phyloP scores from a whole-genome alignment of 2,329 filamentous ascomycete genomes.

The Ophiocordyceps robertsii region DNA sequence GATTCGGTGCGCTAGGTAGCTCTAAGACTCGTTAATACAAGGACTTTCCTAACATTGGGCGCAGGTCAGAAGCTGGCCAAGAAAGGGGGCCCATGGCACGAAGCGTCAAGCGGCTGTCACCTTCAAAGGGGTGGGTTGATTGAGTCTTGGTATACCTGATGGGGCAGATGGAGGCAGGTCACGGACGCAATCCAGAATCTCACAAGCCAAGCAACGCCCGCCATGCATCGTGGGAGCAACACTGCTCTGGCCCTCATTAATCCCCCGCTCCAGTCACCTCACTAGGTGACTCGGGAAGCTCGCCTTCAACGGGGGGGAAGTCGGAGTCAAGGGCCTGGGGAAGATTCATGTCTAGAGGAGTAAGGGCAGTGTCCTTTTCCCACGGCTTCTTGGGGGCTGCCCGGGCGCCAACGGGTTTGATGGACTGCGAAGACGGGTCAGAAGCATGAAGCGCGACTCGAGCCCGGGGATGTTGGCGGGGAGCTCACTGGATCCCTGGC shows the following conservation, averaged over 20 bases:
- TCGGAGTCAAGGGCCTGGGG: constrained; percentile 18
- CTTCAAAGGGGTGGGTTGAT: too few relatives aligned
- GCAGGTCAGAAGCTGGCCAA: background rate
- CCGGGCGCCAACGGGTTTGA: constrained; percentile 33
- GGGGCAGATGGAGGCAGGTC: too few relatives aligned
- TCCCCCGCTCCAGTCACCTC: background rate
- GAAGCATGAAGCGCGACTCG: background rate
- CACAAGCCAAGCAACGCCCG: too few relatives aligned
- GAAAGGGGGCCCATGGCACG: too few relatives aligned
- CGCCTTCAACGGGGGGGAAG: constrained; percentile 22
- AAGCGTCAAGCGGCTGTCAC: too few relatives aligned
- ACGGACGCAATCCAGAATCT: too few relatives aligned
- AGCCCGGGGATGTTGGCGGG: background rate
- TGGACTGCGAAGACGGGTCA: constrained; percentile 18
- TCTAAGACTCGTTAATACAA: constrained; percentile 5
- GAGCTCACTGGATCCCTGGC: constrained; percentile 52
- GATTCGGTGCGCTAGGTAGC: constrained; percentile 1
- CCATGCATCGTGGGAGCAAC: too few relatives aligned
- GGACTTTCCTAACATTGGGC: background rate
- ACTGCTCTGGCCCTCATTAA: background rate
- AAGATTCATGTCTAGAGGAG: constrained; percentile 6
- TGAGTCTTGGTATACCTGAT: too few relatives aligned
- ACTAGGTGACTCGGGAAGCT: background rate
- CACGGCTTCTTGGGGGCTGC: constrained; percentile 53
- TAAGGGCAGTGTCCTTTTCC: constrained; percentile 45